Percentiles rank a stretch among this genome's conserved stretches.
These are phyloP conservation scores for Rhodotorula glutinis DNA, from an alignment of 1,284 basidiomycete genomes.

Conservation along the genomic window DNA sequence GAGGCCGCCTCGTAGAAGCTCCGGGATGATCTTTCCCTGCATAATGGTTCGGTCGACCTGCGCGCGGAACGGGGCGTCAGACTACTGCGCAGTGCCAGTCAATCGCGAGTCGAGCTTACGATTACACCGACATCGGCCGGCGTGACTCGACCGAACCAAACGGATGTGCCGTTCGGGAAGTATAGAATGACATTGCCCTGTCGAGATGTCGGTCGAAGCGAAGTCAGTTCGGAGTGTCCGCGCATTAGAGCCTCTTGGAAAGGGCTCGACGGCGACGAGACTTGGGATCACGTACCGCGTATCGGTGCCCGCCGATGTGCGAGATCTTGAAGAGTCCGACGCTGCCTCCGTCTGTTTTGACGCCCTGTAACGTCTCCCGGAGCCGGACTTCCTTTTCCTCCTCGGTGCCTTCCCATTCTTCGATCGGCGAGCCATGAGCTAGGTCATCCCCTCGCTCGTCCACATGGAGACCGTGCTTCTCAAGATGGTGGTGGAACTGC, in stretches of 20 bases:
- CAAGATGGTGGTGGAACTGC: constrained; percentile 50
- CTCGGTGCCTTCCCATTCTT: constrained; percentile 56
- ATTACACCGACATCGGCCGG: constrained; percentile 81
- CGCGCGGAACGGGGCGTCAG: not conserved
- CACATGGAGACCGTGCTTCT: constrained; percentile 66
- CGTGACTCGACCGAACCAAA: constrained; percentile 92
- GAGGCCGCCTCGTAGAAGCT: constrained; percentile 71
- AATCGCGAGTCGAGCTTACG: constrained; percentile 50
- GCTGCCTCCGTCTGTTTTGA: constrained; percentile 51
- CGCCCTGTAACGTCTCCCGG: constrained; percentile 54
- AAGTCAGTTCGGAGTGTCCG: too few species aligned
- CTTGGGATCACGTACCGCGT: constrained; percentile 16
- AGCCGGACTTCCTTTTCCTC: constrained; percentile 52
- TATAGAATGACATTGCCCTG: constrained; percentile 84
- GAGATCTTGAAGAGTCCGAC: constrained; percentile 80
- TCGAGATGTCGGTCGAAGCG: not conserved
- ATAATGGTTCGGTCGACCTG: constrained; percentile 69
- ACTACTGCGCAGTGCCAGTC: not conserved
- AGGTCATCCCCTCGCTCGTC: constrained; percentile 71
- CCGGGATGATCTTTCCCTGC: constrained; percentile 73
- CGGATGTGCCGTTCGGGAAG: constrained; percentile 61
- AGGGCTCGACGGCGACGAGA: too few species aligned
- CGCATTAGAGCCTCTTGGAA: too few species aligned
- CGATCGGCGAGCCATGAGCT: constrained; percentile 51
- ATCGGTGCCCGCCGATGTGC: constrained; percentile 56